Evolutionary conservation across 192 early-diverging fungal genomes (phyloP), one percentile per base, ranked within the genome.

Genomic region (Backusella tuberculispora): DNA sequence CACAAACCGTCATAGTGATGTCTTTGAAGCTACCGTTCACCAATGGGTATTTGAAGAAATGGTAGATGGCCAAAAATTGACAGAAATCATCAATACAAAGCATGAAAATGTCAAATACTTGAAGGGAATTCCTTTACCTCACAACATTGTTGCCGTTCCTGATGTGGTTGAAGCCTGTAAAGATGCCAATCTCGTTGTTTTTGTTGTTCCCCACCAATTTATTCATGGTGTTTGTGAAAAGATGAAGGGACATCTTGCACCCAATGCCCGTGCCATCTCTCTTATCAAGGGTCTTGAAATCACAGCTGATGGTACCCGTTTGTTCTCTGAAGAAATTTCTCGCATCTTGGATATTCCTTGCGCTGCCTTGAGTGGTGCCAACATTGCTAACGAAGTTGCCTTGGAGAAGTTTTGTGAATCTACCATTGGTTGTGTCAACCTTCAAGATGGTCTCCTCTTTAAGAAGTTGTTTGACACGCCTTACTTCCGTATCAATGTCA

Each of bases 11-110:
- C 83, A 85, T 72, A 89, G 90, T 46, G 78, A 86, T 47, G 74
- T 76, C 53, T 97, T 96, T 85, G 92, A 96, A 83, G 72, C 80
- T 34, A 85, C 90, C 46, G 95, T 97, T 69, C 90, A 89, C 66
- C 95, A 96, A 91, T 99, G 96, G 96, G 98, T 99, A 19, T 96
- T 91, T 85, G 96, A 99, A 81, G 98, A 99, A 81, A 86, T 75
- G 37, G 83, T 96, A 46, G 83, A 95, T 60, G 95, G 93, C 46
- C 78, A 90, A 70, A 93, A 93, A 46, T 88, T 99, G 41, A 95
- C 96, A 14, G 93, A 98, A 13, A 92, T 98, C 76, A 98, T 99
- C 85, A 99, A 99, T 88, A 91, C 86, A 21, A 80, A 87, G 69
- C 96, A 98, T 83, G 96, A 95, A 83, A 99, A 98, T 80, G 90